phyloP scores from a whole-genome alignment of 495 filamentous ascomycete species.

The Staphylotrichum tortipilum region DNA sequence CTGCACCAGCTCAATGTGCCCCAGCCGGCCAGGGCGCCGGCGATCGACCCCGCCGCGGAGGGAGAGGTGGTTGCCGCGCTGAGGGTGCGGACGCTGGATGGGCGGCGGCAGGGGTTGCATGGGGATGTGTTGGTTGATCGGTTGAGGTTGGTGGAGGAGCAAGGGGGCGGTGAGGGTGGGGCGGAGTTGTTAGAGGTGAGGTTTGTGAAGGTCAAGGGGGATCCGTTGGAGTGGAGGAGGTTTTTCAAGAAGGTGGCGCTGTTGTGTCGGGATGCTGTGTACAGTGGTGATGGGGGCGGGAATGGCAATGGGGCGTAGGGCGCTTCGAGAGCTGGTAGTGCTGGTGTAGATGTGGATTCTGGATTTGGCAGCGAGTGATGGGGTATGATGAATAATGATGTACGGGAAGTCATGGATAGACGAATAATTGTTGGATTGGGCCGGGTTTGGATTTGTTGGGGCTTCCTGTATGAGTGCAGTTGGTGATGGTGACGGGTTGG shows the following conservation, averaged over 20 bases:
- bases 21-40: conserved; percentile 37
- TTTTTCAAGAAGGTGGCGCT: conserved; percentile 92
- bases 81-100: conserved; percentile 68
- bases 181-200: conserved; percentile 68
- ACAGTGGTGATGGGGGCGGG: conserved; percentile 34
- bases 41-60: conserved; percentile 43
- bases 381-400: no score
- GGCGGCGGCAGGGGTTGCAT: conserved; percentile 66
- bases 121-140: conserved; percentile 78
- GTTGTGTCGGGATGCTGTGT: conserved; percentile 74
- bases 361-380: no score
- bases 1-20: conserved; percentile 77
- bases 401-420: no score
- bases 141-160: conserved; percentile 34
- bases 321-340: neutral
- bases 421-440: no score
- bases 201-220: conserved; percentile 90
- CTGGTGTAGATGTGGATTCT: neutral
- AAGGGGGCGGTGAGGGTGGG: neutral
- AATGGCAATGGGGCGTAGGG: conserved; percentile 2
- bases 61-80: no score
- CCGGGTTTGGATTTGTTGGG: no score
- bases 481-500: neutral
- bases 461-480: no score
- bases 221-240: conserved; percentile 92